Conservation (phyloP, 768 basidiomycete species). For the Cystobasidium tubakii region DNA sequence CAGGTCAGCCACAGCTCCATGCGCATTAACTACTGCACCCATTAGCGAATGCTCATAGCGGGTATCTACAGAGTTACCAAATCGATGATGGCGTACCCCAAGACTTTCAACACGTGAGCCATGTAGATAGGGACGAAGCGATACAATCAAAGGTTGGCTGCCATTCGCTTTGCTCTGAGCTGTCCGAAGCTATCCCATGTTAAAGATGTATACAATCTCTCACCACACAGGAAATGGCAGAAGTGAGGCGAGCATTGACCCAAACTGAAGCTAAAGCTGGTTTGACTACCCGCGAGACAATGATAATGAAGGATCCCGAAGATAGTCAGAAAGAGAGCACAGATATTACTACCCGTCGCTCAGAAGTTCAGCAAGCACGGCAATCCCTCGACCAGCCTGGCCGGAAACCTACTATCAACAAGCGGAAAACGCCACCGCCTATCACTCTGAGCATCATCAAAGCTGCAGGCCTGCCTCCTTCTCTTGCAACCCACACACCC, state of each 20-base stretch:
- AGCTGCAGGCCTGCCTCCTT: conserved; percentile 24
- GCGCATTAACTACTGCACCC: not conserved
- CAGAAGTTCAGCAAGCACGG: not conserved
- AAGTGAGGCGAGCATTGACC: not conserved
- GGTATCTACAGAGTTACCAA: conserved; percentile 1
- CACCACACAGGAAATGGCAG: not conserved
- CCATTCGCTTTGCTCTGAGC: not conserved
- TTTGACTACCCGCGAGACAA: not conserved
- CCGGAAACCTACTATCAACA: conserved; percentile 1
- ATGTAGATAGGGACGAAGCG: not conserved
- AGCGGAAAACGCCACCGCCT: conserved; percentile 32
- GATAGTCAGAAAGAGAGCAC: not conserved
- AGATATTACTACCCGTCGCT: not conserved
- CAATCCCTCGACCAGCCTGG: not conserved
- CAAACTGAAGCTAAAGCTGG: not conserved
- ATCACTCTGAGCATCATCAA: conserved; percentile 34
- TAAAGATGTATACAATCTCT: no score
- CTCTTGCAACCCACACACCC: not conserved
- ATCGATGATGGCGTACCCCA: conserved; percentile 6
- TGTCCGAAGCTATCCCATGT: not conserved
- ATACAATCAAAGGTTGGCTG: not conserved
- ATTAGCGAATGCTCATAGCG: not conserved
- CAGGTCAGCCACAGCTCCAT: not conserved
- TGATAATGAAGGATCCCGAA: not conserved
- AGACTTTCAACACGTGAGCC: conserved; percentile 2